These are phyloP conservation scores for Diaporthe citriasiana DNA, from an alignment of 2,329 filamentous ascomycete genomes.

Conservation along the genomic window DNA sequence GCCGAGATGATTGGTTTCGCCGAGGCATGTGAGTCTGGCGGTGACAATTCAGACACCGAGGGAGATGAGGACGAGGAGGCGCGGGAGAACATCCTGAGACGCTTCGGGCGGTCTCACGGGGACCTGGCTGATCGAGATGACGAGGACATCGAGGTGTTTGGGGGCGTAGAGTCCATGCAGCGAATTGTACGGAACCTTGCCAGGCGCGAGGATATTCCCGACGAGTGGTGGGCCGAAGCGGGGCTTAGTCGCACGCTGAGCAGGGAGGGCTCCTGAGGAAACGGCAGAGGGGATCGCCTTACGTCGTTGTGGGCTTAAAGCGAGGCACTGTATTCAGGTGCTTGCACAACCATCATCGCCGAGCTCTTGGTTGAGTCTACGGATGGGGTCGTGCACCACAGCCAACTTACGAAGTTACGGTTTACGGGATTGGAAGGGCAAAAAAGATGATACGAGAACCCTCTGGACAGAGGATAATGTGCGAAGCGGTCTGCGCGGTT, in stretches of 20 bases:
- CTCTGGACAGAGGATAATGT: constrained; percentile 9
- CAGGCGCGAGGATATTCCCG: constrained; percentile 80
- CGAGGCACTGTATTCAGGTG: neutral
- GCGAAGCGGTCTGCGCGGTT: constrained; percentile 6
- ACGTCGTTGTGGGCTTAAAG: neutral
- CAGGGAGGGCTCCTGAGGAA: constrained; percentile 52
- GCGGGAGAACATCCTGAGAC: constrained; percentile 44
- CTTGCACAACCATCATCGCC: constrained; percentile 11
- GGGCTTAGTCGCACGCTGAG: constrained; percentile 74
- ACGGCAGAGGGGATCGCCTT: neutral
- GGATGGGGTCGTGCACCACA: constrained; percentile 11
- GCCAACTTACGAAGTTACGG: constrained; percentile 35
- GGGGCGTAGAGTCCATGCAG: constrained; percentile 70
- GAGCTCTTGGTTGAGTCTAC: constrained; percentile 30
- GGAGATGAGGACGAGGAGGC: constrained; percentile 60
- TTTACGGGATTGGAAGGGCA: constrained; percentile 23
- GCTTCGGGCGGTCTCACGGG: constrained; percentile 54
- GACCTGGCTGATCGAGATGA: constrained; percentile 57
- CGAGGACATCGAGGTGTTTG: constrained; percentile 51
- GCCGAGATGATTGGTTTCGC: constrained; percentile 48
- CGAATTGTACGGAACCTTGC: constrained; percentile 79
- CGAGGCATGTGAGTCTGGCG: constrained; percentile 65
- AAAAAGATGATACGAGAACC: constrained; percentile 10
- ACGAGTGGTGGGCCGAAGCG: constrained; percentile 84
- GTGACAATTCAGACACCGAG: constrained; percentile 69